Evolutionary conservation across 108 stramenopile genomes (phyloP).

Genomic region (Mediolabrus comicus): DNA sequence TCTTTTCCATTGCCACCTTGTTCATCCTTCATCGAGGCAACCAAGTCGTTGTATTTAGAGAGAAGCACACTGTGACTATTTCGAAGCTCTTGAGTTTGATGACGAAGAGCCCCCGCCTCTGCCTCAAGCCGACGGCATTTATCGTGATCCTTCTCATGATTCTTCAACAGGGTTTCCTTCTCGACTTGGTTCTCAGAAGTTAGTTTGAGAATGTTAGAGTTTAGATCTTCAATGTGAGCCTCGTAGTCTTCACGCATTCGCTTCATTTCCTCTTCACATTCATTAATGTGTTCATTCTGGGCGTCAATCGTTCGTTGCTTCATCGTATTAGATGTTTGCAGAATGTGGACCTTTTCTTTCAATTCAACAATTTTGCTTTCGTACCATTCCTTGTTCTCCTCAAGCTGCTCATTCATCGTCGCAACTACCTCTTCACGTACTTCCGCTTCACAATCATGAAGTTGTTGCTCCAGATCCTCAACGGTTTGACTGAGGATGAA

Average conservation of each 20-base stretch:
- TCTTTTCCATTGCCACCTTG: neutral
- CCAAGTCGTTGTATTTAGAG: constrained; percentile 35
- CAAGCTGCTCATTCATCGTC: constrained; percentile 66
- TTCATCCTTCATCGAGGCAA: neutral
- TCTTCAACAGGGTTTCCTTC: constrained; percentile 17
- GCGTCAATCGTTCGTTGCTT: constrained; percentile 62
- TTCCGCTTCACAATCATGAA: constrained; percentile 55
- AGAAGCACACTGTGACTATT: constrained; percentile 26
- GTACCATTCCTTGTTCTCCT: constrained; percentile 59
- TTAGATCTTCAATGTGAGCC: constrained; percentile 37
- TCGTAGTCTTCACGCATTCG: constrained; percentile 71
- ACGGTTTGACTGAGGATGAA: constrained; percentile 39
- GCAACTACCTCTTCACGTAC: constrained; percentile 78
- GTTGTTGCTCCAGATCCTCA: constrained; percentile 46
- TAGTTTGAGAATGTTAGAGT: constrained; percentile 21
- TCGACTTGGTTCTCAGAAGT: constrained; percentile 21
- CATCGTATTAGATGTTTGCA: constrained; percentile 37
- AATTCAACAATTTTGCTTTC: constrained; percentile 57
- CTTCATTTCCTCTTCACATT: constrained; percentile 84
- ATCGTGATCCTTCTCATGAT: constrained; percentile 26
- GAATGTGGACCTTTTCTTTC: constrained; percentile 29
- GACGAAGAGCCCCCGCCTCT: constrained; percentile 33
- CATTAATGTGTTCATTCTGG: constrained; percentile 72
- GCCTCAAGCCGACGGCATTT: constrained; percentile 14
- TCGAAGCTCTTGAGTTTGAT: constrained; percentile 37